Conservation (phyloP, 2,329 filamentous ascomycete genomes). For the Apiospora malaysiana region DNA sequence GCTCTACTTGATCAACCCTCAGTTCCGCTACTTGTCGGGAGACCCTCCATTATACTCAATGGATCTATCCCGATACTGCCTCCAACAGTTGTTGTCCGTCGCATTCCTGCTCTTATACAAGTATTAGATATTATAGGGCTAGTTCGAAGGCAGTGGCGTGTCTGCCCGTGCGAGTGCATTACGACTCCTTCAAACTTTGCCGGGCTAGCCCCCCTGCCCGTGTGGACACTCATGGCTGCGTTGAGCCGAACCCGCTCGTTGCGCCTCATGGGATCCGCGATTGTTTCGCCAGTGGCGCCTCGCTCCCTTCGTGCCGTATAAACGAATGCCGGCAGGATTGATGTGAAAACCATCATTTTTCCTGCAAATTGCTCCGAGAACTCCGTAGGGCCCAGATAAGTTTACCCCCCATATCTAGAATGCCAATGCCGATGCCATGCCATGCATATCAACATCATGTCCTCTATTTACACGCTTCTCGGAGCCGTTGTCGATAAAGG, state of each 20-base stretch:
- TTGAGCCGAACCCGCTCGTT: neutral
- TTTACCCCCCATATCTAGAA: conserved; percentile 50
- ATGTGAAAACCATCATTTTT: conserved; percentile 37
- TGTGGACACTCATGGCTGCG: neutral
- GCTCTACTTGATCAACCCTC: conserved; percentile 17
- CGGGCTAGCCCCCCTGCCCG: conserved; percentile 18
- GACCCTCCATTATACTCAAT: conserved; percentile 4
- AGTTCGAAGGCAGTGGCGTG: conserved; percentile 28
- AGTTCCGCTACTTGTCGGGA: conserved; percentile 13
- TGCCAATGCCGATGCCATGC: conserved; percentile 55
- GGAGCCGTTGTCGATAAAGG: conserved; percentile 42
- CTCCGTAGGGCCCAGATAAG: conserved; percentile 50
- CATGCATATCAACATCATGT: conserved; percentile 56
- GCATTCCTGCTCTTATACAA: conserved; percentile 42
- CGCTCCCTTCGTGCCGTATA: conserved; percentile 41
- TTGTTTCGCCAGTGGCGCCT: conserved; percentile 17
- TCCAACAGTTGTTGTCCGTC: conserved; percentile 26
- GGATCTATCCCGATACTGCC: conserved; percentile 16
- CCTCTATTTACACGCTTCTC: conserved; percentile 54
- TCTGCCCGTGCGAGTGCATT: conserved; percentile 22
- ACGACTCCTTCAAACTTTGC: conserved; percentile 25
- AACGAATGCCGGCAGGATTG: conserved; percentile 52
- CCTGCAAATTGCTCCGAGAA: conserved; percentile 52
- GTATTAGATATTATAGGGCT: conserved; percentile 51
- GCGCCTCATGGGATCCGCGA: neutral